These are phyloP conservation scores for Pythium coloratum DNA, from an alignment of 352 stramenopile species.

Conservation along the genomic window DNA sequence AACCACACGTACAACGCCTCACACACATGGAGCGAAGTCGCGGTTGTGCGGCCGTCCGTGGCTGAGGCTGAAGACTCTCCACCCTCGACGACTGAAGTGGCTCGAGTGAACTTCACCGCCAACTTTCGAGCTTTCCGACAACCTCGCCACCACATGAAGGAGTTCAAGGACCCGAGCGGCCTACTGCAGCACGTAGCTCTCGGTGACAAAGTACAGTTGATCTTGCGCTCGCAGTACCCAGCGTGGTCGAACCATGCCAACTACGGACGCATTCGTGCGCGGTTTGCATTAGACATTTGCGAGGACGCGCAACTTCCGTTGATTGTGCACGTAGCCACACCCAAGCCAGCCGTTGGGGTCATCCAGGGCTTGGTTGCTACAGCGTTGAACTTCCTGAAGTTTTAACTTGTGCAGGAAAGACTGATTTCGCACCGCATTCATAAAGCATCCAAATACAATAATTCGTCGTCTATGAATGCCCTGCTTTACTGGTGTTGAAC, in stretches of 20 bases:
- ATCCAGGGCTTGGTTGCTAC: background rate
- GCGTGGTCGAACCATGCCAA: slow-evolving; percentile 68
- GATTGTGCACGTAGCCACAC: background rate
- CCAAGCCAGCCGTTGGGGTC: background rate
- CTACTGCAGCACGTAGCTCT: slow-evolving; percentile 44
- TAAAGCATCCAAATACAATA: background rate
- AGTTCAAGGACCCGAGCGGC: slow-evolving; percentile 32
- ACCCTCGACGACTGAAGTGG: slow-evolving; percentile 16
- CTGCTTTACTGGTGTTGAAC: no score
- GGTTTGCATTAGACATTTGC: slow-evolving; percentile 19
- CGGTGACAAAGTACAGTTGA: slow-evolving; percentile 49
- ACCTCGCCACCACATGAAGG: slow-evolving; percentile 61
- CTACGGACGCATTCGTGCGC: slow-evolving; percentile 49
- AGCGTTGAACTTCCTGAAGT: background rate
- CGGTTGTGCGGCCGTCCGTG: slow-evolving; percentile 33
- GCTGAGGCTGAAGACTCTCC: slow-evolving; percentile 8
- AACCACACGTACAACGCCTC: slow-evolving; percentile 61
- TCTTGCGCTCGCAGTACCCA: slow-evolving; percentile 58
- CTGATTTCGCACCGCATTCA: no score
- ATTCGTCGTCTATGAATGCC: no score
- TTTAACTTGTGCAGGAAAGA: background rate
- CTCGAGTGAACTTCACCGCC: slow-evolving; percentile 32
- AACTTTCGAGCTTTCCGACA: slow-evolving; percentile 53
- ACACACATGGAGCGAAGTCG: slow-evolving; percentile 68
- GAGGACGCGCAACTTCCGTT: slow-evolving; percentile 18